Base-by-base conservation (phyloP, 352 stramenopile species). In the Phytophthora syringae region DNA sequence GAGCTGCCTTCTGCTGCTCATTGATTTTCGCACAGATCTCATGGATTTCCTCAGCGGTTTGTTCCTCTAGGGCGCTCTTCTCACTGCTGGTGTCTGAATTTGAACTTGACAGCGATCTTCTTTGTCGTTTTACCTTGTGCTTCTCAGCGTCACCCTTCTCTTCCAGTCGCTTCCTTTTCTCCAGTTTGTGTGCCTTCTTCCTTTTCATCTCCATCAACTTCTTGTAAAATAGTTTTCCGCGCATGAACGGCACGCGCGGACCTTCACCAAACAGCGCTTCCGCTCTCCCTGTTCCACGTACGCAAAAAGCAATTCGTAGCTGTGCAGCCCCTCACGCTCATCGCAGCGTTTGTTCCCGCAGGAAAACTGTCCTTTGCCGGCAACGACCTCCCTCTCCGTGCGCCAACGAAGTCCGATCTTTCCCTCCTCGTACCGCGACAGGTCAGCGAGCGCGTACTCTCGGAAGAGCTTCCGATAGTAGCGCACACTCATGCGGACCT, bases 381-480 rank as follows among this genome's bases (percentile, higher is more conserved):
- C 56, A 18, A 93, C 52, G 5, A 96, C 86, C 60, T 96, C 88
- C 44, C 56, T 67, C 68, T 90, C 82, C 1, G 86, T 94, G 44
- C 88, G 84, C 88, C 88, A 96, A 0, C 88, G 82, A 3, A 96
- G 67, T 0, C 86, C 88, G 24, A 94, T 78, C 58, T 80, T 81
- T 24, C 83, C 80, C 16, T 91, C 85, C 36, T 76, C 52, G 53
- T 84, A 90, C 10, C 72, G 67, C 6, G 77, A 88, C 9, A 96
- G 66, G 59, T 96, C 86, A 4, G 76, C 81, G 21, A 96, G 72
- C 30, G 86, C 88, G 51, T 93, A 94, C 70, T 94, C 86, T 34
- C 89, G 88, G 60, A 89, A 96, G 28, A 96, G 78, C 57, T 86
- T 74, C 40, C 72, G 76, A 65, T 96, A 96, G 74, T 96, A 96